Conservation (phyloP, 2,329 filamentous ascomycete species). For the Exophiala sp. region DNA sequence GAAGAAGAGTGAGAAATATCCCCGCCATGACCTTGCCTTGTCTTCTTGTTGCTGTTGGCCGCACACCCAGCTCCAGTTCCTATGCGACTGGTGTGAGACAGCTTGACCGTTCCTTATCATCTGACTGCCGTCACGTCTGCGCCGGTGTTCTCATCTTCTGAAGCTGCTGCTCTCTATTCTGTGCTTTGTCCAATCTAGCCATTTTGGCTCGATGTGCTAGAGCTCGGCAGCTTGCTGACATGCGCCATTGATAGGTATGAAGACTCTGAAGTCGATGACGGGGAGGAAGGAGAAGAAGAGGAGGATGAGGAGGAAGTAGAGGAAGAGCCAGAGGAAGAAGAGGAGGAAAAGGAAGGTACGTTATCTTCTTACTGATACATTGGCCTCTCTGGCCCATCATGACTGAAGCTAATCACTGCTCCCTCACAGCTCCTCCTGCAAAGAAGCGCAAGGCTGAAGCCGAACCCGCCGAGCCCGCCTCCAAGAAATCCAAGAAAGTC, state of each 20-base stretch:
- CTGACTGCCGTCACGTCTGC: not conserved
- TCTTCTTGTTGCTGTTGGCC: not conserved
- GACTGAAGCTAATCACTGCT: constrained; percentile 5
- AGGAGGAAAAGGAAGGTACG: constrained; percentile 22
- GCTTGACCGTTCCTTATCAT: too few species aligned
- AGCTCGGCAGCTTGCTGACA: not conserved
- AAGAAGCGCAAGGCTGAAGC: constrained; percentile 29
- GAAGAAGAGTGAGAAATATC: constrained; percentile 44
- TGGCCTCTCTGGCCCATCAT: not conserved
- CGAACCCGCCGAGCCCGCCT: constrained; percentile 17
- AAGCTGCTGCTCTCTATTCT: too few species aligned
- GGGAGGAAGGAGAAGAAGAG: constrained; percentile 35
- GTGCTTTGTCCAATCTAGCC: not conserved
- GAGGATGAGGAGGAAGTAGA: constrained; percentile 25
- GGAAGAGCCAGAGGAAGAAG: constrained; percentile 22
- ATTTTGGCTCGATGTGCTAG: not conserved
- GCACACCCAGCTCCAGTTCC: too few species aligned
- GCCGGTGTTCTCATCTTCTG: not conserved
- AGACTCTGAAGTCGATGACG: constrained; percentile 32
- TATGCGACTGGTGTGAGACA: too few species aligned
- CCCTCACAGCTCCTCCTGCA: constrained; percentile 12
- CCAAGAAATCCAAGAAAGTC: constrained; percentile 26
- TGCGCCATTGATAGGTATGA: constrained; percentile 31
- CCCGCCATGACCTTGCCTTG: not conserved
- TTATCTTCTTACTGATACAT: not conserved